Evolutionary conservation across 2,329 filamentous ascomycete species (phyloP), one percentile per base, ranked within the genome.

Genomic region (Pseudogymnoascus sp.): DNA sequence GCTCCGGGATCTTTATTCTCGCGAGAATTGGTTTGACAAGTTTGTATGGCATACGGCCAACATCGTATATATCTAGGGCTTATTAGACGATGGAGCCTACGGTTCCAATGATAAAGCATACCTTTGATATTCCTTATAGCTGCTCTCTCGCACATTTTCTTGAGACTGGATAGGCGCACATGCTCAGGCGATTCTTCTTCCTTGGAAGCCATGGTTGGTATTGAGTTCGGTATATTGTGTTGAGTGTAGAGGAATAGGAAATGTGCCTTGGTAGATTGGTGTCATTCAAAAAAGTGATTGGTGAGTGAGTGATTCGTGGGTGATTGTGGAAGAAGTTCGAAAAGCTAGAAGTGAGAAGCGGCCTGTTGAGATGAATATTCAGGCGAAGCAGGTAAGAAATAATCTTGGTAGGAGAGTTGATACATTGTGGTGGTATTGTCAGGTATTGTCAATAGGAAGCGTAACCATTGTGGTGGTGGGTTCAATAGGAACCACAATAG

Each of bases 21-120:
- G 82, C 69, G 33, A 97, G 83, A 39, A 97, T 82, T 1, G 84
- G 81, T 6, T 81, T 79, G 59, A 89, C 81, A 64, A 87, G 76
- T 22, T 80, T 74, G 74, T 88, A 90, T 2, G 87, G 84, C 38
- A 92, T 77, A 61, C 86, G 81, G 66, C 89, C 90, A 47, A 97
- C 78, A 71, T 90, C 86, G 50, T 79, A 79, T 61, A 97, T 80
- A 61, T 77, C 78, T 81, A 57, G 39, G 47, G 1, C 15, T 25
- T 39, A 4, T 25, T 39, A 58, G 57, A 30, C 14, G 1, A 28
- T 14, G 14, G 12, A 38, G 6, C 30, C n/a, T 38, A 8, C 9
- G 18, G 18, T 0, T 12, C 25, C 57, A 38, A n/a, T 15, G n/a
- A 11, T 18, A 18, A 38, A 39, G 5, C 25, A 37, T 37, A 58